Conservation (phyloP, 257 asterid species). For the Nicotiana benthamiana region DNA sequence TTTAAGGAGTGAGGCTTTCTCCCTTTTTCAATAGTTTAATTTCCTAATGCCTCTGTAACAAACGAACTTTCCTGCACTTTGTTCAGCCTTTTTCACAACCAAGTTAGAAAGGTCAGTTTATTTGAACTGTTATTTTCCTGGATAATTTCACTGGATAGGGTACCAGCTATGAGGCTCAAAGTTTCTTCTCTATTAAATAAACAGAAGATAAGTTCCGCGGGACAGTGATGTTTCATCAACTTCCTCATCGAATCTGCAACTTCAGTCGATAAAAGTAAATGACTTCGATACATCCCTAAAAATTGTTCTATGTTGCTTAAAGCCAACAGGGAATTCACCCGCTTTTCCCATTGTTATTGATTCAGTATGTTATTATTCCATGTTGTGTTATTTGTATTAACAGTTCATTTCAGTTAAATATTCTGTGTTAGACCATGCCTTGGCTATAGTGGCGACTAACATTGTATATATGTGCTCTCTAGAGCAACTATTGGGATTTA, state of each 20-base stretch:
- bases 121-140: background rate
- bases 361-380: background rate
- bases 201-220: background rate
- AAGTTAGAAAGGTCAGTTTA: background rate
- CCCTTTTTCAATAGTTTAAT: background rate
- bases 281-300: background rate
- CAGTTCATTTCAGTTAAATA: background rate
- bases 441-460: background rate
- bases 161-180: background rate
- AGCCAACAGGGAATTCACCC: background rate
- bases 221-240: background rate
- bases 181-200: background rate
- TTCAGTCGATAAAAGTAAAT: background rate
- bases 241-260: background rate
- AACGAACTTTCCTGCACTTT: background rate
- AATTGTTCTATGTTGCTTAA: background rate
- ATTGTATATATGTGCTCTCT: background rate
- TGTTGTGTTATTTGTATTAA: background rate
- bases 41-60: conserved; percentile 3
- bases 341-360: background rate
- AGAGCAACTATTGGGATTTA: background rate
- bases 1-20: conserved; percentile 17
- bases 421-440: background rate
- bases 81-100: background rate
- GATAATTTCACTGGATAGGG: background rate